Evolutionary conservation across 2,329 filamentous ascomycete genomes (phyloP), one percentile per base, ranked within the genome.

Genomic region (Chaetomium strumarium): DNA sequence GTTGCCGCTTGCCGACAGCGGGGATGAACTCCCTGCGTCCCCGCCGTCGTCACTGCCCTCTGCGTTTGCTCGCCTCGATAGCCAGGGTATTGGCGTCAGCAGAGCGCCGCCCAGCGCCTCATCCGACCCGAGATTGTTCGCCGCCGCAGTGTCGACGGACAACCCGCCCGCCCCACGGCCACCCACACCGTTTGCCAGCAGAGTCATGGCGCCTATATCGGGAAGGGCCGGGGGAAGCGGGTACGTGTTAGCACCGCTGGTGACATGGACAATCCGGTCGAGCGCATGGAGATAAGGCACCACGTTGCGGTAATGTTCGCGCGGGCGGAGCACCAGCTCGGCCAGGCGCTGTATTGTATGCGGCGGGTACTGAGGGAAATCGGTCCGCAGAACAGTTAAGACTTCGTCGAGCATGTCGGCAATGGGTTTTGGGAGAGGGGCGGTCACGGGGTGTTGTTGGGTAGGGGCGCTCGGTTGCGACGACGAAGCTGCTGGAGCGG

Each of bases 61-160:
- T 11, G 66, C 66, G 10, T 64, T 65, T 5, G 63, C 60, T 38
- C 72, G 69, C 24, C 70, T 76, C 17, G 67, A 60, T 46, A 97
- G 73, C 93, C 93, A 99, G 0, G 91, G 88, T 52, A 99, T 97
- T 0, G 92, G 93, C 1, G 92, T 97, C 46, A 99, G 75, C 16
- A 96, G 75, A 0, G 93, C 93, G 7, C 93, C 93, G 19, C 92
- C 92, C 1, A 97, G 74, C 12, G 86, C 86, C 67, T 96, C 92
- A 62, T 97, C 92, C 45, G 87, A 90, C 2, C 90, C 91, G 7
- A 92, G 73, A 0, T 70, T 67, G 12, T 73, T 68, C 9, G 70
- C 67, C 2, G 66, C 65, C 1, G 66, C 60, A 2, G 69, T 60
- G 40, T 56, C 55, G n/a, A 65, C 67, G 57, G 70, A 69, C 58